Evolutionary conservation across 2,329 filamentous ascomycete genomes (phyloP).

Genomic region (Huntiella bhutanensis): DNA sequence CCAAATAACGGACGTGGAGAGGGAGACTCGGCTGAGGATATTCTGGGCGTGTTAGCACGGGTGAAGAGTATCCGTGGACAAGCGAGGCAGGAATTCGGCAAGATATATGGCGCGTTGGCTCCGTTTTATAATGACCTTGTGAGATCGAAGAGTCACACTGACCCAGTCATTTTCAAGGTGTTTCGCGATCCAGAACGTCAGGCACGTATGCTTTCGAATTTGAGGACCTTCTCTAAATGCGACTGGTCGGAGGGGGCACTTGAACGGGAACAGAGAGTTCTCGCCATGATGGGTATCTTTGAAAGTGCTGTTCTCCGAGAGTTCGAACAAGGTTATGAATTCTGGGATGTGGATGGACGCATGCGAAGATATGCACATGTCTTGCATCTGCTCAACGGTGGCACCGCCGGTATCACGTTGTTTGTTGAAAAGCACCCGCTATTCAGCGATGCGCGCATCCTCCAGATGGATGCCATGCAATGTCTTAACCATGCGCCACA

Average conservation of each 20-base stretch:
- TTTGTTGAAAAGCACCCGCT: conserved; percentile 82
- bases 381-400: conserved; percentile 63
- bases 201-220: conserved; percentile 69
- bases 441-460: conserved; percentile 51
- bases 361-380: conserved; percentile 86
- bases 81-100: conserved; percentile 79
- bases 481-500: conserved; percentile 52
- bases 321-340: conserved; percentile 83
- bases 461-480: conserved; percentile 53
- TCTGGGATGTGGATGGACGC: conserved; percentile 67
- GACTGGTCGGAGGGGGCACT: conserved; percentile 62
- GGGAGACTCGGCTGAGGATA: conserved; percentile 12
- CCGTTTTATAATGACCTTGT: conserved; percentile 78
- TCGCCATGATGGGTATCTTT: conserved; percentile 61
- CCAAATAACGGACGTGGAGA: conserved; percentile 9
- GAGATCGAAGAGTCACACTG: conserved; percentile 50
- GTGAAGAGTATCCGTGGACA: conserved; percentile 65
- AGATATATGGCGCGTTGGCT: conserved; percentile 69
- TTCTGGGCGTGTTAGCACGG: conserved; percentile 46
- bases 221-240: conserved; percentile 59
- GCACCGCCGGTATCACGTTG: conserved; percentile 56
- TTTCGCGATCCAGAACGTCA: conserved; percentile 81
- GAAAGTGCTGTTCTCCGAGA: conserved; percentile 80
- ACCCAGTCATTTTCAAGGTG: conserved; percentile 68
- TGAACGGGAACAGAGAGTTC: conserved; percentile 51